Conservation (phyloP, 1,284 basidiomycete genomes). For the Malassezia vespertilionis region DNA sequence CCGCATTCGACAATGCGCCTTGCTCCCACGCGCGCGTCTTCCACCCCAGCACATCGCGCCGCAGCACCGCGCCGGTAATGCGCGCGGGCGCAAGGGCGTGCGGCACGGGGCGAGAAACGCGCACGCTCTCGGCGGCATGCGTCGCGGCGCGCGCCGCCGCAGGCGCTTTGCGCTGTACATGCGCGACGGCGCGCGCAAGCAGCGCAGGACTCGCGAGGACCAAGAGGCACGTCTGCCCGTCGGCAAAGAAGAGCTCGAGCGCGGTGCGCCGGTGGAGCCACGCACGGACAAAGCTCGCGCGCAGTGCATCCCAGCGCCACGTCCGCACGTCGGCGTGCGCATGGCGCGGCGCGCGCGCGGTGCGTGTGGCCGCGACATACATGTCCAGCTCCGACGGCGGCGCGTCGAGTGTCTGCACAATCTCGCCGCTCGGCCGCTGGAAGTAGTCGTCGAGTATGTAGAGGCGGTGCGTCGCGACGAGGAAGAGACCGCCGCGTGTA, state of each 20-base stretch:
- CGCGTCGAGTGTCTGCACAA: constrained; percentile 77
- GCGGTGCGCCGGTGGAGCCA: constrained; percentile 38
- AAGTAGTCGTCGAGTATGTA: constrained; percentile 90
- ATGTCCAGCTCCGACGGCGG: constrained; percentile 57
- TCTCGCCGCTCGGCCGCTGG: constrained; percentile 71
- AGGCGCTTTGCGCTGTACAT: constrained; percentile 26
- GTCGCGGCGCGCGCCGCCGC: constrained; percentile 28
- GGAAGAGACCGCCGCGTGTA: constrained; percentile 66
- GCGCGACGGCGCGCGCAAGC: constrained; percentile 23
- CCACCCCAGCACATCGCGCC: constrained; percentile 24
- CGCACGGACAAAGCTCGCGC: constrained; percentile 22
- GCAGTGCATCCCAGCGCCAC: constrained; percentile 33
- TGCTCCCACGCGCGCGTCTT: constrained; percentile 41
- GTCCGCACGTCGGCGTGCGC: constrained; percentile 23
- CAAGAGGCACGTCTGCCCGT: constrained; percentile 44
- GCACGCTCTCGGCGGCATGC: constrained; percentile 24
- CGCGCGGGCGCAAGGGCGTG: constrained; percentile 20
- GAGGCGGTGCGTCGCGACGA: constrained; percentile 69
- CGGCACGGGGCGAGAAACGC: constrained; percentile 12
- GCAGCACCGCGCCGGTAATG: constrained; percentile 29
- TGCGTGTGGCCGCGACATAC: constrained; percentile 60
- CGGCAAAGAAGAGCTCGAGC: constrained; percentile 46
- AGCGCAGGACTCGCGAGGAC: constrained; percentile 31
- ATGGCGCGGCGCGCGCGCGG: constrained; percentile 49
- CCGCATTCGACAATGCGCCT: constrained; percentile 42